phyloP scores from a whole-genome alignment of 306 rosid genomes.

The Crotalaria pallida region DNA sequence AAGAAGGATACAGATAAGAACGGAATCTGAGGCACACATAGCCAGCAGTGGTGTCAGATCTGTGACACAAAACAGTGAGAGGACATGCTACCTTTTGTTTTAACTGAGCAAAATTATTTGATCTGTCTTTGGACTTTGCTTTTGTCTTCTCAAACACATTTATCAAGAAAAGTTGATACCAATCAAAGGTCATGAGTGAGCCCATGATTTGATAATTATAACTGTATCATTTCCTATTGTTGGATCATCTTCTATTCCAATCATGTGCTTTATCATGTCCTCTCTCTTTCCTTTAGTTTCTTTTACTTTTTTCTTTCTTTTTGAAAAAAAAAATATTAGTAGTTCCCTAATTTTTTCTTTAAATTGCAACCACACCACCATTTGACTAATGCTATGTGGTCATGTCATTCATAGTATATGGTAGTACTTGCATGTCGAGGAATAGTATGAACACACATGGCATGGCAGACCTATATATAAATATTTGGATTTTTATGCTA shows the following conservation, averaged over 20 bases:
- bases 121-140: conserved; percentile 46
- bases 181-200: conserved; percentile 30
- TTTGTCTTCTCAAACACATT: conserved; percentile 64
- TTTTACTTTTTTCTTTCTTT: background rate
- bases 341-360: background rate
- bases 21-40: conserved; percentile 41
- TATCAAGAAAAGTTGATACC: conserved; percentile 58
- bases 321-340: background rate
- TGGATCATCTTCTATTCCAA: conserved; percentile 24
- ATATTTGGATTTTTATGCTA: background rate
- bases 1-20: conserved; percentile 28
- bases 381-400: background rate
- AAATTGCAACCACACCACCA: background rate
- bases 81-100: conserved; percentile 47
- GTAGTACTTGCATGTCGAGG: background rate
- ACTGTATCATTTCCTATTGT: conserved; percentile 25
- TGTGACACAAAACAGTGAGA: conserved; percentile 38
- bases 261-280: conserved; percentile 4
- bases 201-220: conserved; percentile 41
- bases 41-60: conserved; percentile 49
- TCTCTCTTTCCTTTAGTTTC: background rate
- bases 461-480: background rate
- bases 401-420: background rate
- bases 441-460: background rate
- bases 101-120: conserved; percentile 34